A percentile compares a stretch with the other conserved stretches of the same genome.
Evolutionary conservation across 2,329 filamentous ascomycete genomes (phyloP).

Genomic region (Phoma sp.): DNA sequence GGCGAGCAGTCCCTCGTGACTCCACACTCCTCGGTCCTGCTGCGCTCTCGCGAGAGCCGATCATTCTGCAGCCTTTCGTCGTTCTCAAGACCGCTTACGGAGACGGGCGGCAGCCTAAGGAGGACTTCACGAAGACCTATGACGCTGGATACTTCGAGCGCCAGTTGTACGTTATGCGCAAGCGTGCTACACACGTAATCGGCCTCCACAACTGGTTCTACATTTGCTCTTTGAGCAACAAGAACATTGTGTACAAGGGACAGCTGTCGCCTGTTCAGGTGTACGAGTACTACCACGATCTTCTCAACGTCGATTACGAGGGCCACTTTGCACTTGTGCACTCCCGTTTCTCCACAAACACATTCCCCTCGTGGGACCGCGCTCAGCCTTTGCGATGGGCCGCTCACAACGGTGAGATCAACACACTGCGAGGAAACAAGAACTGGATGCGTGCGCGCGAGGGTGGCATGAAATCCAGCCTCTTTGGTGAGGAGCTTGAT

Average conservation of each 20-base stretch:
- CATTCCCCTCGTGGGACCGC: constrained; percentile 97
- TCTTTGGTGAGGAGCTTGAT: constrained; percentile 93
- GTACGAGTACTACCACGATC: constrained; percentile 96
- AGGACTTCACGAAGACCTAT: constrained; percentile 78
- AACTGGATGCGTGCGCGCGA: constrained; percentile 99
- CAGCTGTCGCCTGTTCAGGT: constrained; percentile 94
- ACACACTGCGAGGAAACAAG: constrained; percentile 96
- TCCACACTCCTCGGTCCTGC: constrained; percentile 91
- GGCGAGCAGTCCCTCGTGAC: constrained; percentile 94
- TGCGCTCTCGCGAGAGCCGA: constrained; percentile 90
- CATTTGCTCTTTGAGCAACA: constrained; percentile 93
- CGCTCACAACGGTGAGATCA: constrained; percentile 98
- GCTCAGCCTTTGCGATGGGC: constrained; percentile 96
- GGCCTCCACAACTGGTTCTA: constrained; percentile 99
- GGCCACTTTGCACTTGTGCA: constrained; percentile 96
- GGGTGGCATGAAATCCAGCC: constrained; percentile 88
- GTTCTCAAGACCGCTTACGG: constrained; percentile 87
- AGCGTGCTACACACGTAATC: constrained; percentile 92
- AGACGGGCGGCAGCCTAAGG: constrained; percentile 76
- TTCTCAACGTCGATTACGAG: constrained; percentile 96
- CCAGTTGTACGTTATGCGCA: constrained; percentile 92
- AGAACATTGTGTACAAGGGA: constrained; percentile 99
- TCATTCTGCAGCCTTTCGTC: constrained; percentile 94
- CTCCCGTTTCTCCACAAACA: constrained; percentile 97
- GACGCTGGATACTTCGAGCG: constrained; percentile 87